Base-by-base conservation (phyloP, 2,329 filamentous ascomycete genomes). In the Raffaelea ambrosiae region DNA sequence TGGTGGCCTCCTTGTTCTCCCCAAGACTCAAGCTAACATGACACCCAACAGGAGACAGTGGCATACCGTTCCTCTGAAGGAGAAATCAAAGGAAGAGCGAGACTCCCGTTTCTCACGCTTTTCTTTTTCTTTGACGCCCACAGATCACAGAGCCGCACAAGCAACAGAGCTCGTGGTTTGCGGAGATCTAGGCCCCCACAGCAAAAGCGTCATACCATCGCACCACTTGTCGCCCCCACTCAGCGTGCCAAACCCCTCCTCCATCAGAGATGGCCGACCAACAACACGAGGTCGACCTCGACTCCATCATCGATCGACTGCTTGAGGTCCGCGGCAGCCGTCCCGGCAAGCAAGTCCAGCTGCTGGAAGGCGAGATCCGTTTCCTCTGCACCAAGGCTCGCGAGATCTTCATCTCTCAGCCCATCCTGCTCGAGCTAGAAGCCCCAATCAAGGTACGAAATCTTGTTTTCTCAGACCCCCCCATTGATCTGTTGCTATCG, bases 331-430 rank as follows among this genome's bases (percentile, higher is more conserved):
- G 93, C 72, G 93, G 91, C 66, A 96, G 90, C 78, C 84, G 93
- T 64, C 93, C 93, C 50, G 93, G 93, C 62, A 98, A 98, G 77
- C 93, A 97, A 73, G 93, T 98, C 48, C 91, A 97, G 74, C 81
- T 98, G 58, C 77, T 95, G 57, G 93, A 98, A 71, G 83, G 88
- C 53, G 93, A 97, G 74, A 98, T 98, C 60, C 86, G 91, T 65
- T 95, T 83, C 71, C 81, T 98, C 57, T 98, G 93, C 81, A 96
- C 91, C 66, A 97, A 97, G 76, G 90, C 91, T 54, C 86, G 93
- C 57, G 93, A 98, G 76, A 97, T 98, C 62, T 97, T 98, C 77
- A 97, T 98, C 70, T 96, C 90, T 54, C 93, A 98, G 75, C 93
- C 93, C 57, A 97, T 97, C 63, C 76, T 98, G 58, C 82, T 98